Evolutionary conservation across 176 grass and related monocot species (phyloP).

Genomic region (Hordeum vulgare): DNA sequence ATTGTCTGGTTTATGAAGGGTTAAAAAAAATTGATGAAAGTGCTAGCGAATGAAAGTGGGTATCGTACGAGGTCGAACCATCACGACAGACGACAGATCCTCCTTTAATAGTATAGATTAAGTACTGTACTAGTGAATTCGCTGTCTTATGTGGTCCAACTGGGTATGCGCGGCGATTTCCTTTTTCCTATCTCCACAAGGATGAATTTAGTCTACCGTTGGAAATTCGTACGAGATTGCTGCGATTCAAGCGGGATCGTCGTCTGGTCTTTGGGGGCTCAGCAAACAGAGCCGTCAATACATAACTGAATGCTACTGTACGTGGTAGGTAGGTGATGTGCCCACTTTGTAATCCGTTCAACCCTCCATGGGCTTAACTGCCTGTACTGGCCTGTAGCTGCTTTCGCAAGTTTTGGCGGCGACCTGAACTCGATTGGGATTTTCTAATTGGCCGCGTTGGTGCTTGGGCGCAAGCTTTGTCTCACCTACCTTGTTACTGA

Average conservation of each 20-base stretch:
- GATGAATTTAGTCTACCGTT: too few relatives aligned
- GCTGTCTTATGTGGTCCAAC: neutral
- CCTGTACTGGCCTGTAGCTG: slow-evolving; percentile 9
- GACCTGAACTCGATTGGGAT: neutral
- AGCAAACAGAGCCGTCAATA: slow-evolving; percentile 6
- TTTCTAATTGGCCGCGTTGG: neutral
- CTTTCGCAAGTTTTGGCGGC: slow-evolving; percentile 6
- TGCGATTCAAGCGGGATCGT: neutral
- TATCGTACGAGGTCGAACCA: too few relatives aligned
- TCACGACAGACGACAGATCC: too few relatives aligned
- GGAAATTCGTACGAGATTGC: neutral
- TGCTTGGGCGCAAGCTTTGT: slow-evolving; percentile 1
- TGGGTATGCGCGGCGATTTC: neutral
- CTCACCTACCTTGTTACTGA: neutral
- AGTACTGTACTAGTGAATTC: too few relatives aligned
- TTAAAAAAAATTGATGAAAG: too few relatives aligned
- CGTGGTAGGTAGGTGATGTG: slow-evolving; percentile 30
- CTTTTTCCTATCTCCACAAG: neutral
- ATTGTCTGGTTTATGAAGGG: too few relatives aligned
- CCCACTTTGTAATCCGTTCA: slow-evolving; percentile 24
- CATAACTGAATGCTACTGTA: slow-evolving; percentile 33
- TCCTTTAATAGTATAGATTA: too few relatives aligned
- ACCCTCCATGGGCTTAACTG: neutral
- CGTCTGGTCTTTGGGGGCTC: neutral
- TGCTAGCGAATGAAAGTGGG: too few relatives aligned